Conservation (phyloP, 345 rosid species). For the Euphorbia lathyris region DNA sequence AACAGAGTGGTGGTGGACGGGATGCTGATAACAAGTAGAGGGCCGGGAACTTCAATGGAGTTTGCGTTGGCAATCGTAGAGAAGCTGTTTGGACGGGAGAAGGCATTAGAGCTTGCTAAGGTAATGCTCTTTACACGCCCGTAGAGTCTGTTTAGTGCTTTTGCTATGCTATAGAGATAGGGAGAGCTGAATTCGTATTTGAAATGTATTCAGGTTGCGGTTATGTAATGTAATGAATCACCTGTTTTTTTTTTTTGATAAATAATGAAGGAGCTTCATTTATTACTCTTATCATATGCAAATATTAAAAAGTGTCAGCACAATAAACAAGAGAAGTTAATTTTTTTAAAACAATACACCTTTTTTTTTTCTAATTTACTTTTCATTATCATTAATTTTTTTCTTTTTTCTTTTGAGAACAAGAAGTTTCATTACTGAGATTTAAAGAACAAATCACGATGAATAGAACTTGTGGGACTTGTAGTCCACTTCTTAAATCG, state of each 20-base stretch:
- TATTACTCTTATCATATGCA: no score
- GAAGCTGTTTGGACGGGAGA: constrained; percentile 68
- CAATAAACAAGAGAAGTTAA: no score
- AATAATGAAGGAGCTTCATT: constrained; percentile 18
- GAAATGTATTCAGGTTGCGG: constrained; percentile 15
- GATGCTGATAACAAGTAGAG: constrained; percentile 84
- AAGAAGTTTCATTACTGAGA: no score
- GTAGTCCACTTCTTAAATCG: no score
- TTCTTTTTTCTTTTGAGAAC: no score
- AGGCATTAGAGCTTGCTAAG: constrained; percentile 72
- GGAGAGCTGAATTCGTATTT: constrained; percentile 24
- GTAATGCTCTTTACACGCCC: constrained; percentile 42
- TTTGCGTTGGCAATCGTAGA: constrained; percentile 78
- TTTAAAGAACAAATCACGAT: no score
- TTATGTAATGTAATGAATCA: neutral
- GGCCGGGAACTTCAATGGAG: constrained; percentile 91
- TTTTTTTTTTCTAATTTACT: no score
- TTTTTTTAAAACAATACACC: no score
- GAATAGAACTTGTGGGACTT: no score
- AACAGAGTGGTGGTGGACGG: constrained; percentile 89
- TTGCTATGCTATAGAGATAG: neutral
- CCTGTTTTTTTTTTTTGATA: constrained; percentile 17
- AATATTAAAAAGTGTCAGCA: no score
- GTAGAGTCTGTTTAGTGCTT: constrained; percentile 19
- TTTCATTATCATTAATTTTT: no score